Evolutionary conservation across 306 rosid genomes (phyloP), one percentile per base, ranked within the genome.

Genomic region (Lupinus albus): DNA sequence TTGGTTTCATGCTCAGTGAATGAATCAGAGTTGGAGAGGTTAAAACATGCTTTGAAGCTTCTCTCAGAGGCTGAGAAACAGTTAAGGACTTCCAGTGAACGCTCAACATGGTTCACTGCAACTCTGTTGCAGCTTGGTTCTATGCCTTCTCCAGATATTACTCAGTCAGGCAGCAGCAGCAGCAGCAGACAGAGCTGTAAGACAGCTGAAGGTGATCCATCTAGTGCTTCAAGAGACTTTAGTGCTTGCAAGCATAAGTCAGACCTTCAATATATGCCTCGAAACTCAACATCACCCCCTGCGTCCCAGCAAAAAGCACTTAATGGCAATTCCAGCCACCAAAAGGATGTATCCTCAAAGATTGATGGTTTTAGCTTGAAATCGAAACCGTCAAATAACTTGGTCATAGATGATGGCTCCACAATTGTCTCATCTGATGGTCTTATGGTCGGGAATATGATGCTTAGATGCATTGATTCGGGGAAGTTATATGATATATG

Each of bases 61-160:
- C 99, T 93, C 79, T 84, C 97, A 18, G 97, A 86, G 84, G 91
- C 99, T 10, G 95, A 88, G 82, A 93, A 93, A 78, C 99, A 86
- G 85, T 82, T 90, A 16, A 85, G 99, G 76, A 81, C 87, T 76
- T 93, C 99, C 70, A 88, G 89, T 76, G 99, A 90, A 76, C 96
- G 96, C 65, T 86, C 97, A 44, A 93, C 99, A 38, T 93, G 99
- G 99, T 93, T 93, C 85, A 86, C 96, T 47, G 99, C 96, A 4
- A 88, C 99, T 28, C 87, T 93, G 7, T 85, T 93, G 58, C 99
- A 90, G 72, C 99, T 93, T 76, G 95, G 99, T 75, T 90, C 95
- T 39, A 60, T 85, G 68, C 76, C 96, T 76, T 93, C 96, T 67
- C 87, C 89, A 18, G 97, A 93, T 61, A 80, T 82, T 62, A 80